Evolutionary conservation across 2,329 filamentous ascomycete genomes (phyloP).

Genomic region (Pseudogymnoascus sp.): DNA sequence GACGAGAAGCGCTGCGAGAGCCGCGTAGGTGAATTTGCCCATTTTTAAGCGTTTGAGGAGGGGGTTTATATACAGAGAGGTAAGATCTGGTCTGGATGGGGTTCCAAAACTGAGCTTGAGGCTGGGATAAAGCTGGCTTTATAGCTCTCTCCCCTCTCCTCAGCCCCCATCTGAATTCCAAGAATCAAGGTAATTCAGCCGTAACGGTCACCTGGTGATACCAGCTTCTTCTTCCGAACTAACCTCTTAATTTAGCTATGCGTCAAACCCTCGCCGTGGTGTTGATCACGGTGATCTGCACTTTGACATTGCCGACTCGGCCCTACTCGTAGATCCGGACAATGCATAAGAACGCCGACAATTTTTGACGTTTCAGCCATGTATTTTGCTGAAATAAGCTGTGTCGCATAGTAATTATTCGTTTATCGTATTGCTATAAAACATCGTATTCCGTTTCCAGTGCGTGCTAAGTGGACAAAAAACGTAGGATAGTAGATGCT

Average conservation of each 20-base stretch:
- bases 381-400: not conserved
- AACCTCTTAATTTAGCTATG: not conserved
- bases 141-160: not conserved
- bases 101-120: not conserved
- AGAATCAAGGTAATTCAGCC: not conserved
- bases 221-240: not conserved
- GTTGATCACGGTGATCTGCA: not conserved
- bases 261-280: not conserved
- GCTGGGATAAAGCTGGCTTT: not conserved
- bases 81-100: not conserved
- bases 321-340: constrained; percentile 1
- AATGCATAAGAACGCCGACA: not conserved
- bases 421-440: not conserved
- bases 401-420: not conserved
- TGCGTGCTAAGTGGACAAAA: not conserved
- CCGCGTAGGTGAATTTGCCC: not conserved
- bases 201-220: not conserved
- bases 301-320: not conserved
- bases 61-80: not conserved
- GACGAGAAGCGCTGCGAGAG: not conserved
- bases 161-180: not conserved
- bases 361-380: not conserved
- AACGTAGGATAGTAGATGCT: not conserved
- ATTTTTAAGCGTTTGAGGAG: not conserved
- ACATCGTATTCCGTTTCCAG: not conserved